phyloP scores from a whole-genome alignment of 345 rosid species.

The Lumnitzera littorea region DNA sequence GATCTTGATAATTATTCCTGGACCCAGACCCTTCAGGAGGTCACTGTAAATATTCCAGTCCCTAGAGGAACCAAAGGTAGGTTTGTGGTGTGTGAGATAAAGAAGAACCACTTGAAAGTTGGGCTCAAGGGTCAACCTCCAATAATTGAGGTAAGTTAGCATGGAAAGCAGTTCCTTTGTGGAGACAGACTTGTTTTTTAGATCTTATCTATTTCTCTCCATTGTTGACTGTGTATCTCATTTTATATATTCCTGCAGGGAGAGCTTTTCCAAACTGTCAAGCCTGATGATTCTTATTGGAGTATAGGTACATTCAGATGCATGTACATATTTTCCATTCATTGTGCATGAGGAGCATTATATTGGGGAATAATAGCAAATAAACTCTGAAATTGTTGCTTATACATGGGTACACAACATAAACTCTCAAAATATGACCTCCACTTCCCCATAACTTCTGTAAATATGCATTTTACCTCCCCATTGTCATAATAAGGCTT shows the following conservation, averaged over 20 bases:
- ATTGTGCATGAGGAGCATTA: not conserved
- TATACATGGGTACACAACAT: no score
- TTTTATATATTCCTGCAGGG: conserved; percentile 45
- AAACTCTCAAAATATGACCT: no score
- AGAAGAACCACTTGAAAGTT: conserved; percentile 76
- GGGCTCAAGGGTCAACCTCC: conserved; percentile 85
- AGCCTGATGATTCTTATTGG: conserved; percentile 90
- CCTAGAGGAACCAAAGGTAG: conserved; percentile 74
- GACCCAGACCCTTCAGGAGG: conserved; percentile 86
- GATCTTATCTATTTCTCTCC: not conserved
- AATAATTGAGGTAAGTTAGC: conserved; percentile 66
- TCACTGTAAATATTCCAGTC: conserved; percentile 59
- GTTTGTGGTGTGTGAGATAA: conserved; percentile 63
- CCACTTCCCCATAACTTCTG: no score
- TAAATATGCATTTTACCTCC: no score
- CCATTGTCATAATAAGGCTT: no score
- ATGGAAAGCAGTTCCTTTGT: not conserved
- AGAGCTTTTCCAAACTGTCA: conserved; percentile 51
- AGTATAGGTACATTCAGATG: conserved; percentile 56
- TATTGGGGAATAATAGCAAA: no score
- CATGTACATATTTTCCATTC: not conserved
- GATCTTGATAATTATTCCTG: conserved; percentile 85
- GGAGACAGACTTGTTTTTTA: no score
- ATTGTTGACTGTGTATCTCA: not conserved
- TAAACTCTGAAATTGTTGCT: no score